A percentile compares a stretch with the other conserved stretches of the same genome.
phyloP scores from a whole-genome alignment of 164 flowering plant genomes.

The Paratinospora sagittata region DNA sequence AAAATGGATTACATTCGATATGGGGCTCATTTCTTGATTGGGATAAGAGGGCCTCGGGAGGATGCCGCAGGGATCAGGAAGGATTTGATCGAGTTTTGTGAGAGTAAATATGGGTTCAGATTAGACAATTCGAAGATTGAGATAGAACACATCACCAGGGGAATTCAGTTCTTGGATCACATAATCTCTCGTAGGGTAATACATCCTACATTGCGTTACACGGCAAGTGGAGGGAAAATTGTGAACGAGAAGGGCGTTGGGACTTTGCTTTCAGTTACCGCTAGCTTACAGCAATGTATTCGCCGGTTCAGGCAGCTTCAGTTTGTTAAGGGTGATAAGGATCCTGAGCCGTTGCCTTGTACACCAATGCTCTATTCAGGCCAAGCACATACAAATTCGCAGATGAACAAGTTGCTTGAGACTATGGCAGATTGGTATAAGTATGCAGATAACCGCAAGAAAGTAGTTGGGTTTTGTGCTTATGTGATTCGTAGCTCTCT shows the following conservation, averaged over 20 bases:
- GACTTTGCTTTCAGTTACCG: conserved; percentile 90
- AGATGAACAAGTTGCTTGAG: conserved; percentile 96
- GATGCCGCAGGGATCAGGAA: conserved; percentile 60
- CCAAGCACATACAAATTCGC: conserved; percentile 91
- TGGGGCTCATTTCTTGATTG: conserved; percentile 85
- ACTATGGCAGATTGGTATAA: conserved; percentile 97
- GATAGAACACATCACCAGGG: conserved; percentile 80
- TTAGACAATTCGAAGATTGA: conserved; percentile 70
- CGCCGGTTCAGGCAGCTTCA: conserved; percentile 67
- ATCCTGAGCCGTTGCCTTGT: conserved; percentile 97
- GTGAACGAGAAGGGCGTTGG: conserved; percentile 88
- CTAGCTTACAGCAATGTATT: conserved; percentile 78
- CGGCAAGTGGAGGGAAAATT: conserved; percentile 65
- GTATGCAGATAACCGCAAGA: conserved; percentile 94
- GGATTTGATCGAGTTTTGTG: conserved; percentile 64
- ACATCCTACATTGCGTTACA: conserved; percentile 75
- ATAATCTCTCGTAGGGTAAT: conserved; percentile 75
- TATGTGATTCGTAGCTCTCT: conserved; percentile 88
- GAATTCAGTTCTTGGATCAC: conserved; percentile 87
- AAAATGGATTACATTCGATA: conserved; percentile 87
- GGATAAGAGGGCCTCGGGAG: conserved; percentile 87
- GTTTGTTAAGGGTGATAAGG: conserved; percentile 87
- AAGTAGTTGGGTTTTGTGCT: conserved; percentile 95
- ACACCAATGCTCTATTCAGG: conserved; percentile 90
- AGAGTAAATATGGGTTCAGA: conserved; percentile 44